phyloP scores from a whole-genome alignment of 257 asterid species.

The Solanum dulcamara region DNA sequence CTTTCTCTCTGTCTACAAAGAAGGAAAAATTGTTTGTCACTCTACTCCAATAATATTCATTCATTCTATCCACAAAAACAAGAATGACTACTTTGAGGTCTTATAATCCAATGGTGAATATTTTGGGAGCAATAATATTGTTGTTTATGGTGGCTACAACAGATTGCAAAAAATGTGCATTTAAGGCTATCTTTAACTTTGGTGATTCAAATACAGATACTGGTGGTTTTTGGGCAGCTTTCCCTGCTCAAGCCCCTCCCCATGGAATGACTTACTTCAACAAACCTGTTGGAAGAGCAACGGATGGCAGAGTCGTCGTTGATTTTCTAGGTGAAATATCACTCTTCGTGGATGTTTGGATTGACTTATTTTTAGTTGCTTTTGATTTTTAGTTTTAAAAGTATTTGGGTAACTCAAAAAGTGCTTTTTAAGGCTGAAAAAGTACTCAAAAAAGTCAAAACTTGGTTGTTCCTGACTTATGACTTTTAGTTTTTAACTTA shows the following conservation, averaged over 20 bases:
- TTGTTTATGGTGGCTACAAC: not conserved
- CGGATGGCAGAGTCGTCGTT: slow-evolving; percentile 66
- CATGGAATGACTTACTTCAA: slow-evolving; percentile 73
- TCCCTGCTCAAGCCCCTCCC: slow-evolving; percentile 53
- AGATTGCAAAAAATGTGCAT: slow-evolving; percentile 24
- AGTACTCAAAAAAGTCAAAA: too few species aligned
- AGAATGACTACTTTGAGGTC: slow-evolving; percentile 1
- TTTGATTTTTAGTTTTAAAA: too few species aligned
- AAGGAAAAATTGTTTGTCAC: not conserved
- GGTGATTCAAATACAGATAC: slow-evolving; percentile 80
- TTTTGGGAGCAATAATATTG: slow-evolving; percentile 4
- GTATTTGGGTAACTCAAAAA: too few species aligned
- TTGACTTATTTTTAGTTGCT: too few species aligned
- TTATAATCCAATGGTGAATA: not conserved
- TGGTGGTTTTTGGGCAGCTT: slow-evolving; percentile 77
- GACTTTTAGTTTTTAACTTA: too few species aligned
- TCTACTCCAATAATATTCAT: not conserved
- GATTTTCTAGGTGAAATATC: slow-evolving; percentile 61
- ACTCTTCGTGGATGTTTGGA: too few species aligned
- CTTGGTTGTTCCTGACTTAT: too few species aligned
- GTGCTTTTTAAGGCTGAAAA: too few species aligned
- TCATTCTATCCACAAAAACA: not conserved
- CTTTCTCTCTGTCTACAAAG: not conserved
- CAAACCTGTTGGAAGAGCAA: slow-evolving; percentile 66
- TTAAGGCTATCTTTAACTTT: slow-evolving; percentile 59